Evolutionary conservation across 1,284 basidiomycete species (phyloP).

Genomic region (Termitomyces sp.): DNA sequence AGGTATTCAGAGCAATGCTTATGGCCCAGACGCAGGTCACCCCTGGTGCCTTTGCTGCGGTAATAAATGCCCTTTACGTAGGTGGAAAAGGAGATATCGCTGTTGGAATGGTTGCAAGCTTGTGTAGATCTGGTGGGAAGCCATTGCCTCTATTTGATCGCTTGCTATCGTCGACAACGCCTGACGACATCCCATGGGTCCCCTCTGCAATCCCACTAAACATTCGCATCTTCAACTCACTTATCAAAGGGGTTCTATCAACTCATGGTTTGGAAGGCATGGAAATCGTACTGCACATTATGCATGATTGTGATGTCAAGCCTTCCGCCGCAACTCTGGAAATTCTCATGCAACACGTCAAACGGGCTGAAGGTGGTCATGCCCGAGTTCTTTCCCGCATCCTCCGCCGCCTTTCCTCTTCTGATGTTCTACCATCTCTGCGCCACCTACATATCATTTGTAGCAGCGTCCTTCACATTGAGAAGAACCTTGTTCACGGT

Average conservation of each 20-base stretch:
- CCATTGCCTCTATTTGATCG: slow-evolving; percentile 16
- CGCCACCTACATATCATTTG: slow-evolving; percentile 49
- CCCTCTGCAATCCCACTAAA: slow-evolving; percentile 37
- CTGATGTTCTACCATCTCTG: slow-evolving; percentile 38
- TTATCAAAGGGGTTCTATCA: slow-evolving; percentile 45
- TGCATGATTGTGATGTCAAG: slow-evolving; percentile 43
- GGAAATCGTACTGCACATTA: slow-evolving; percentile 43
- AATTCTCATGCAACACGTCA: slow-evolving; percentile 49
- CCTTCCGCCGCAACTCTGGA: slow-evolving; percentile 52
- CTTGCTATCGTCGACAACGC: slow-evolving; percentile 9
- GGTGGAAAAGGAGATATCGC: slow-evolving; percentile 44
- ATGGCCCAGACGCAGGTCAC: slow-evolving; percentile 41
- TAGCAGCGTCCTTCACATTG: slow-evolving; percentile 41
- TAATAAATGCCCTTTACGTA: slow-evolving; percentile 52
- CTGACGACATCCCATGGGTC: slow-evolving; percentile 25
- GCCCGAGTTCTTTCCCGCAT: slow-evolving; percentile 43
- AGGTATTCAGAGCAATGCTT: slow-evolving; percentile 46
- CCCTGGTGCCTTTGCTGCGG: slow-evolving; percentile 41
- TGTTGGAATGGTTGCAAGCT: slow-evolving; percentile 41
- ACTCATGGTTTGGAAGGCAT: slow-evolving; percentile 44
- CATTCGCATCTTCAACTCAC: slow-evolving; percentile 52
- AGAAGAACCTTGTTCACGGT: slow-evolving; percentile 40
- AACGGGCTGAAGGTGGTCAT: slow-evolving; percentile 34
- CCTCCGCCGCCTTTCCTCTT: slow-evolving; percentile 39
- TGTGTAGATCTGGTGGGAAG: slow-evolving; percentile 32